Evolutionary conservation across 108 stramenopile species (phyloP).

Genomic region (Fragilariopsis cylindrus): DNA sequence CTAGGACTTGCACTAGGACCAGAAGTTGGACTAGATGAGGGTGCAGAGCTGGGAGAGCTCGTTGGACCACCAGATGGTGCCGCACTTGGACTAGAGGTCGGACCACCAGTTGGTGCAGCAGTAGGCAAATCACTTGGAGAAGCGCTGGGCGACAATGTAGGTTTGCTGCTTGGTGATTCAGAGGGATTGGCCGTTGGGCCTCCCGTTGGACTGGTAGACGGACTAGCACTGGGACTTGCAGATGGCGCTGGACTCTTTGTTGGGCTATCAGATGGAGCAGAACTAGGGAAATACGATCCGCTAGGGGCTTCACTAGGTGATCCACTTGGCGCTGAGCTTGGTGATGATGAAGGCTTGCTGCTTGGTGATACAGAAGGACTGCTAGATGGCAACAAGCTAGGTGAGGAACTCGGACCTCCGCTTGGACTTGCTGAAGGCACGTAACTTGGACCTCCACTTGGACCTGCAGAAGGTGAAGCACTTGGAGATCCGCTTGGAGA

Average conservation of each 20-base stretch:
- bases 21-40: neutral
- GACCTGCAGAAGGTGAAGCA: too few relatives aligned
- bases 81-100: neutral
- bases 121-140: neutral
- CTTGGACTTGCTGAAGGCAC: too few relatives aligned
- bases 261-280: too few relatives aligned
- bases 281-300: too few relatives aligned
- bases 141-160: neutral
- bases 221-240: conserved; percentile 8
- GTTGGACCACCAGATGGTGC: neutral
- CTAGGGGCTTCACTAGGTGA: too few relatives aligned
- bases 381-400: too few relatives aligned
- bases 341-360: too few relatives aligned
- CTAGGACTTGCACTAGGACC: neutral
- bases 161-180: neutral
- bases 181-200: neutral
- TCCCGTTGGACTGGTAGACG: neutral
- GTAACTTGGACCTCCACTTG: too few relatives aligned
- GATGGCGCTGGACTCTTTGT: neutral
- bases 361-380: too few relatives aligned
- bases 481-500: too few relatives aligned
- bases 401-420: too few relatives aligned
- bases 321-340: too few relatives aligned
- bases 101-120: neutral
- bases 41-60: neutral